These are phyloP conservation scores for Phyllosticta citriasiana DNA, from an alignment of 2,329 filamentous ascomycete species.

Conservation along the genomic window DNA sequence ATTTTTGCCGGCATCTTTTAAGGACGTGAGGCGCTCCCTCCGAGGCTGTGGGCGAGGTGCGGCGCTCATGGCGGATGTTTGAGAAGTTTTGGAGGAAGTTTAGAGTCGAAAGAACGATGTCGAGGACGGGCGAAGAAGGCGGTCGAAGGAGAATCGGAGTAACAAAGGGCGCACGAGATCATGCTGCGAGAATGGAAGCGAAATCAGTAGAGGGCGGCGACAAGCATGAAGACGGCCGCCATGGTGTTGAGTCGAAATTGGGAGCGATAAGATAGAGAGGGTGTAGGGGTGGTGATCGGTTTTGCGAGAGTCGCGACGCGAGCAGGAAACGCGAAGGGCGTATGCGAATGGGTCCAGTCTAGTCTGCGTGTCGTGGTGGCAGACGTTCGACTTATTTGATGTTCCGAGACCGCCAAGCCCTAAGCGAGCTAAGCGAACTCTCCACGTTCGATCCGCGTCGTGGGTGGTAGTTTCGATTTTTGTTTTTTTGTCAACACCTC, in stretches of 20 bases:
- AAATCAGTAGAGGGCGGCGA: not conserved
- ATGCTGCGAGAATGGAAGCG: not conserved
- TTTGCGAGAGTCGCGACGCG: not conserved
- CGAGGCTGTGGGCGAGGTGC: constrained; percentile 9
- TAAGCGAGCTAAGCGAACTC: not conserved
- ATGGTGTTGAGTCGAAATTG: not conserved
- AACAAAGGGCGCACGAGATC: not conserved
- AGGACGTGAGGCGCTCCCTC: constrained; percentile 18
- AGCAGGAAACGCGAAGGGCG: not conserved
- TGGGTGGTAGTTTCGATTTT: not conserved
- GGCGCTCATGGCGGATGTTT: constrained; percentile 5
- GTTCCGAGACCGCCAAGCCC: not conserved
- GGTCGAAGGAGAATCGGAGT: not conserved
- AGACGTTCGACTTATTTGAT: not conserved
- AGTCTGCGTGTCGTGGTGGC: not conserved
- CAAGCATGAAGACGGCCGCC: not conserved
- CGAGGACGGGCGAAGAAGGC: not conserved
- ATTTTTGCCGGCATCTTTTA: constrained; percentile 16
- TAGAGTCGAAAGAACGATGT: not conserved
- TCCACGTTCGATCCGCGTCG: not conserved
- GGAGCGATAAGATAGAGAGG: not conserved
- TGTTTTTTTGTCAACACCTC: not conserved
- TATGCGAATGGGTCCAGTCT: not conserved
- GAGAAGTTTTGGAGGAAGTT: not conserved
- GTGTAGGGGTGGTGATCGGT: not conserved